These are phyloP conservation scores for Phytophthora colocasiae DNA, from an alignment of 352 stramenopile species.

Conservation along the genomic window DNA sequence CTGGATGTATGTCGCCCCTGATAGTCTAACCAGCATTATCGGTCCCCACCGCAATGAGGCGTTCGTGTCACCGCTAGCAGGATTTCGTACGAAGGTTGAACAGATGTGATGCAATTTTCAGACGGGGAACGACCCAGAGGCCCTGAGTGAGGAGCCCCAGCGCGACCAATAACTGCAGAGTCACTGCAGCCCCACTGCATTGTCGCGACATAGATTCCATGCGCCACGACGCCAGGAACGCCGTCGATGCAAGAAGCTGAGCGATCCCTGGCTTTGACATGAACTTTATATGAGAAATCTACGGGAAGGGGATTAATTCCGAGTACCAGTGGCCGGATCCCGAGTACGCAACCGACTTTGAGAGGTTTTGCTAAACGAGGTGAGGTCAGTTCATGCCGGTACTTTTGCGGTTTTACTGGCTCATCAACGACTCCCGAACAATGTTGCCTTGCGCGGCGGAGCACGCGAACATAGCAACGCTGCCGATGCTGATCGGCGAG, in stretches of 20 bases:
- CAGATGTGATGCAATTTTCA: neutral
- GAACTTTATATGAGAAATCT: too few relatives aligned
- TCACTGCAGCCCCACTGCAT: constrained; percentile 8
- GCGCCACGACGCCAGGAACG: constrained; percentile 33
- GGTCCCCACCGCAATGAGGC: constrained; percentile 35
- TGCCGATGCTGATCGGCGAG: too few relatives aligned
- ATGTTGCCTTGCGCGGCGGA: too few relatives aligned
- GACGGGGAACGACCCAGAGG: constrained; percentile 15
- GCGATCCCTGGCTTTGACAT: constrained; percentile 21
- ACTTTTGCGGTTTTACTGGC: too few relatives aligned
- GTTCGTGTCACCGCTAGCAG: constrained; percentile 17
- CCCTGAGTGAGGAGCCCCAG: constrained; percentile 15
- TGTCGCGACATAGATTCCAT: constrained; percentile 34
- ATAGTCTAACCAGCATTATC: constrained; percentile 30
- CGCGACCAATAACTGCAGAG: constrained; percentile 21
- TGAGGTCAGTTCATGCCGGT: too few relatives aligned
- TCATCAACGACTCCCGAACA: too few relatives aligned
- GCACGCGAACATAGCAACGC: too few relatives aligned
- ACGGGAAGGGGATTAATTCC: too few relatives aligned
- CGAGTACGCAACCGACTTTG: too few relatives aligned
- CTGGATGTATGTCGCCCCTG: constrained; percentile 40
- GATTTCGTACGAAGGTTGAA: constrained; percentile 16
- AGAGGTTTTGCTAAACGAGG: too few relatives aligned
- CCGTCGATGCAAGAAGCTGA: constrained; percentile 26
- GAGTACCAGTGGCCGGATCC: too few relatives aligned